Percentiles rank a stretch among this genome's conserved stretches.
Conservation (phyloP, 1,139 yeast species). For the Saccharomyces uvarum region DNA sequence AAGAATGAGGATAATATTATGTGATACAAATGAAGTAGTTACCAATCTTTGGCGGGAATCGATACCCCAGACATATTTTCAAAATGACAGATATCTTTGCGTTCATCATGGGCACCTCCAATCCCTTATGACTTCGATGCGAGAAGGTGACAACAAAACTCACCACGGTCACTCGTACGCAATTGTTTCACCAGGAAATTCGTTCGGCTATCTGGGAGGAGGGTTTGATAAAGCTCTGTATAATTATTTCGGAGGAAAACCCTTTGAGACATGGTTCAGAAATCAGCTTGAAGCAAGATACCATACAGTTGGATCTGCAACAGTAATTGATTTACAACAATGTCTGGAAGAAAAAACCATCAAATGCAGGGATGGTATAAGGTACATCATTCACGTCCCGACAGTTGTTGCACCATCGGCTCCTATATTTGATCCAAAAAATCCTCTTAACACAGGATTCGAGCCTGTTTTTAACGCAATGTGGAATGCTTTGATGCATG, state of each 20-base stretch:
- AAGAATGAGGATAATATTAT: constrained; percentile 15
- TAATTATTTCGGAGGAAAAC: constrained; percentile 30
- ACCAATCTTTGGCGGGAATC: constrained; percentile 13
- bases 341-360: constrained; percentile 8
- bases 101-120: constrained; percentile 16
- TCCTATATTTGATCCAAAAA: constrained; percentile 16
- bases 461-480: constrained; percentile 39
- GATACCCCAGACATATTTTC: constrained; percentile 6
- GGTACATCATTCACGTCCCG: constrained; percentile 40
- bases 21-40: constrained; percentile 18
- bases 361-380: constrained; percentile 19
- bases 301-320: constrained; percentile 24
- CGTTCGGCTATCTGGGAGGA: constrained; percentile 45
- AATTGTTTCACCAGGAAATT: constrained; percentile 48
- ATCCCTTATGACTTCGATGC: constrained; percentile 8
- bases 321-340: constrained; percentile 17
- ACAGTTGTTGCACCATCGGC: constrained; percentile 42
- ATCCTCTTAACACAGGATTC: constrained; percentile 18
- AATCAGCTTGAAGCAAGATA: constrained; percentile 21
- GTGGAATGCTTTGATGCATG: constrained; percentile 37
- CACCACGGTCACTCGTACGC: constrained; percentile 11
- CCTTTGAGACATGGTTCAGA: constrained; percentile 27
- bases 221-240: constrained; percentile 44
- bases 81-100: constrained; percentile 6
- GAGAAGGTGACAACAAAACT: constrained; percentile 3